Evolutionary conservation across 257 asterid species (phyloP), one percentile per base, ranked within the genome.

Genomic region (Ajuga chamaepitys): DNA sequence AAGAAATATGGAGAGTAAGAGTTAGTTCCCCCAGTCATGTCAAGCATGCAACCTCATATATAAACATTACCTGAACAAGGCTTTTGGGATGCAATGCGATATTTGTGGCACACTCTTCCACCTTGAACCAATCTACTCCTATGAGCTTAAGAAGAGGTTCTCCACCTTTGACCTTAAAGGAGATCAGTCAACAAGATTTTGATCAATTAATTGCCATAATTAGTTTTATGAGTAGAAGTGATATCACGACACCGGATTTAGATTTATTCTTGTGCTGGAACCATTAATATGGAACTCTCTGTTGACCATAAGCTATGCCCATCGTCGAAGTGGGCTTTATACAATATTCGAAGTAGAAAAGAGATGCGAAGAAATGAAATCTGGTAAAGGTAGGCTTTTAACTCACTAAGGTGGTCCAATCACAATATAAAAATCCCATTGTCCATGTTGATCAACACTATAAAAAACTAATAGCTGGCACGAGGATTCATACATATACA

Each of bases 51-150:
- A 60, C 9, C 51, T 52, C 20, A 62, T 34, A 62, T 34, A 21
- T 44, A 35, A 20, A 38, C 57, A 58, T 80, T 74, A 94, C 99
- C 99, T 90, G 98, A 56, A 82, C 89, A 67, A 94, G 83, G 81
- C 81, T 80, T 70, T 85, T 82, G 45, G 95, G 94, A 84, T 90
- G 91, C 76, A 90, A 78, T 25, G 99, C 96, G 66, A 90, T 80
- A 58, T 83, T 81, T 50, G 88, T 64, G 44, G 70, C 69, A 67
- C 84, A 65, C 32, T 81, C 74, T 47, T 90, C 98, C 62, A 86
- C 88, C 76, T 88, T 90, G 80, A 86, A 90, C 99, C 99, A 94
- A 81, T 94, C 99, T 76, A 94, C 98, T 32, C 96, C 96, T 40
- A 94, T 67, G 74, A 94, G 96, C 87, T 83, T 90, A 70, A 94